Conservation (phyloP, 768 basidiomycete genomes). For the Amanita jacksonii region DNA sequence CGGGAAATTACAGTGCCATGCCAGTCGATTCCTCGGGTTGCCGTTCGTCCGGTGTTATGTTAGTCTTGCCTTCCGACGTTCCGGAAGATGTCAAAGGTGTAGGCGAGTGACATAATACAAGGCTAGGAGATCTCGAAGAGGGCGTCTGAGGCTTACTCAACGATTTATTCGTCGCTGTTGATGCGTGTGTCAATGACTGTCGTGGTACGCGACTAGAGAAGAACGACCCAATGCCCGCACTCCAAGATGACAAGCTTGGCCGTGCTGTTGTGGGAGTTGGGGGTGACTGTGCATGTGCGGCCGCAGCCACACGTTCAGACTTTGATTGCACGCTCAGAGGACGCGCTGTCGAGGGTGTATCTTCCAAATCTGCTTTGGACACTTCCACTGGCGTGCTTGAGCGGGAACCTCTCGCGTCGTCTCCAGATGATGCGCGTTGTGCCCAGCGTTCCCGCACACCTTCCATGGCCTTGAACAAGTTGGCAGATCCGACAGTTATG, state of each 20-base stretch:
- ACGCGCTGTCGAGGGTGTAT: slow-evolving; percentile 8
- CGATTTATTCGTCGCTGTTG: not conserved
- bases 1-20: slow-evolving; percentile 4
- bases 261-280: slow-evolving; percentile 6
- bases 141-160: not conserved
- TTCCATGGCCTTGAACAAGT: slow-evolving; percentile 84
- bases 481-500: slow-evolving; percentile 61
- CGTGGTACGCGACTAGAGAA: slow-evolving; percentile 15
- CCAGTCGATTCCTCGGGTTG: not conserved
- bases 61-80: not conserved
- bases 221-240: slow-evolving; percentile 25
- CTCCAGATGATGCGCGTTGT: slow-evolving; percentile 20
- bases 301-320: slow-evolving; percentile 5
- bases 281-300: slow-evolving; percentile 6
- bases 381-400: slow-evolving; percentile 31
- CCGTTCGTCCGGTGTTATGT: not conserved
- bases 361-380: slow-evolving; percentile 26
- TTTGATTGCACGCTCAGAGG: not conserved
- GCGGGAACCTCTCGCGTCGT: slow-evolving; percentile 20
- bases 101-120: not conserved
- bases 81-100: not conserved
- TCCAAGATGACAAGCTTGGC: slow-evolving; percentile 21
- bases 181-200: not conserved
- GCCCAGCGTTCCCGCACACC: slow-evolving; percentile 74
- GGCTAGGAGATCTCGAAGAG: slow-evolving; percentile 1